Base-by-base conservation (phyloP, 2,329 filamentous ascomycete genomes). In the Lomentospora prolificans region DNA sequence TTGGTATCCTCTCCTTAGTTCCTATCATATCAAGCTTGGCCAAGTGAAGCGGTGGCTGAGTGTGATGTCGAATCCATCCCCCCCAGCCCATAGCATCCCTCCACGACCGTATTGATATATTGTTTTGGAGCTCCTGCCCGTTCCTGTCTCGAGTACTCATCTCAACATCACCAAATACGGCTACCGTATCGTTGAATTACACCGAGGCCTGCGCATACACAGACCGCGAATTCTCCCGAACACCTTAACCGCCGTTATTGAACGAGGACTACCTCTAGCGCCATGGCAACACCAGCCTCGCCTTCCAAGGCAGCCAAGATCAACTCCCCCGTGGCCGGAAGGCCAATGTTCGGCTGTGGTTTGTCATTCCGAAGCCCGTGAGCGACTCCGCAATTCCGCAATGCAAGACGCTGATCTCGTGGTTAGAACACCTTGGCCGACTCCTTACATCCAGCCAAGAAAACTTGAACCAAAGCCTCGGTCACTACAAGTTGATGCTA, bases 401-500 rank as follows among this genome's bases (percentile, higher is more conserved):
- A 36, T 27, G 22, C 6, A 30, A 14, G 36, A 24, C 19, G 5
- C 19, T 14, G 19, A 28, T 25, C n/a, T 39, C 36, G 39, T 31
- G 12, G 25, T 10, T 64, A 90, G 87, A 89, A 67, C 87, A 91
- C 69, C 78, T 89, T 51, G 84, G 88, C 66, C 74, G 77, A 24
- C 79, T 90, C 58, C 75, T 90, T 31, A 76, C 74, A 31, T 79
- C 77, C 63, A 77, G 73, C 50, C 80, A 82, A 59, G 81, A 84
- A 59, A 79, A 81, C 14, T 84, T 82, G 69, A 85, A 87, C 62
- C 83, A 78, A 59, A 86, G 85, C 19, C 81, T 88, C 58, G 75
- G 81, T 56, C 81, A 87, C 63, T 91, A 91, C 70, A 87, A 85
- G 65, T 79, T 81, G 64, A 81, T 89, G 58, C 74, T 90, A 39